A percentile compares a stretch with the other conserved stretches of the same genome.
phyloP scores from a whole-genome alignment of 2,329 filamentous ascomycete species.

The Bipolaris gigantea region DNA sequence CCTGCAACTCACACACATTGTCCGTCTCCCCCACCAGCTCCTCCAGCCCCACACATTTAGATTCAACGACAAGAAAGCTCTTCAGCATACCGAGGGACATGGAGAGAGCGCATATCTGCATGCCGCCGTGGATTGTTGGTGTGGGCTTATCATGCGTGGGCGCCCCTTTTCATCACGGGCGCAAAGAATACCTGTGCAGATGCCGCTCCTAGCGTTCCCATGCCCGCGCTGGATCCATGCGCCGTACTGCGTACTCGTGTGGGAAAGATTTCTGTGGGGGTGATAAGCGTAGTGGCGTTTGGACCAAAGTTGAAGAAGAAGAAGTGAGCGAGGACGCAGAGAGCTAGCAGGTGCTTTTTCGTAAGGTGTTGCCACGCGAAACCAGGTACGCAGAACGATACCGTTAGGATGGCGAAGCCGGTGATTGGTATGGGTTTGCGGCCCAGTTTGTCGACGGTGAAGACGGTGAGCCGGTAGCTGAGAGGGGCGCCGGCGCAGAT shows the following conservation, averaged over 20 bases:
- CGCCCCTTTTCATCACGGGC: slow-evolving; percentile 58
- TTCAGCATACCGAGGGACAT: slow-evolving; percentile 73
- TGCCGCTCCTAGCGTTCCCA: slow-evolving; percentile 54
- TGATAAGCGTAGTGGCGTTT: slow-evolving; percentile 56
- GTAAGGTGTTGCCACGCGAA: slow-evolving; percentile 53
- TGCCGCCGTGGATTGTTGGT: slow-evolving; percentile 72
- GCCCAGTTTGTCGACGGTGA: slow-evolving; percentile 71
- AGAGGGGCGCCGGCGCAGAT: slow-evolving; percentile 78
- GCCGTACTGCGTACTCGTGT: slow-evolving; percentile 53
- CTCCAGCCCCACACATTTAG: slow-evolving; percentile 73
- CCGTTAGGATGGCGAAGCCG: slow-evolving; percentile 52
- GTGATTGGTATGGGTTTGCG: slow-evolving; percentile 76
- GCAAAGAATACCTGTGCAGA: slow-evolving; percentile 55
- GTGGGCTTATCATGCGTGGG: slow-evolving; percentile 51
- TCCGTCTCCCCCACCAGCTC: slow-evolving; percentile 68
- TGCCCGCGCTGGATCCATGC: slow-evolving; percentile 53
- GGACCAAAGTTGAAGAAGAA: slow-evolving; percentile 60
- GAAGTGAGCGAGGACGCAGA: slow-evolving; percentile 54
- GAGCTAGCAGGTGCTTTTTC: slow-evolving; percentile 47
- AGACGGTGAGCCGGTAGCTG: slow-evolving; percentile 80
- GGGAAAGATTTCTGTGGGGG: slow-evolving; percentile 56
- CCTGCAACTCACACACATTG: slow-evolving; percentile 49
- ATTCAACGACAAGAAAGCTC: slow-evolving; percentile 75
- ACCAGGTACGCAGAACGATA: slow-evolving; percentile 54
- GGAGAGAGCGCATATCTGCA: slow-evolving; percentile 78